These are phyloP conservation scores for Candida sanyaensis DNA, from an alignment of 1,139 yeast species.

Conservation along the genomic window DNA sequence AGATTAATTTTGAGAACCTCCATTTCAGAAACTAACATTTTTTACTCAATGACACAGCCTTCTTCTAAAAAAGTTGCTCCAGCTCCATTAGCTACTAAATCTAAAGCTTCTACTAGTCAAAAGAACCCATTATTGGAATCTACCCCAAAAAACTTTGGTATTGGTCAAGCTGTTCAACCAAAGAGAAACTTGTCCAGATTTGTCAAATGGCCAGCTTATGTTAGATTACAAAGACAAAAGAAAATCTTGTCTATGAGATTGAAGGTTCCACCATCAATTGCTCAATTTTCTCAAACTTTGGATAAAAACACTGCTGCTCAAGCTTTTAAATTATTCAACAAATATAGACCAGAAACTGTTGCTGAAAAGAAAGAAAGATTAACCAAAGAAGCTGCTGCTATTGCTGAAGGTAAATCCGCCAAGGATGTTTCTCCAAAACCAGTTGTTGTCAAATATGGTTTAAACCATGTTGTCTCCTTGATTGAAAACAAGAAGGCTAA, in stretches of 20 bases:
- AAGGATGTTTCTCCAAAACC: constrained; percentile 97
- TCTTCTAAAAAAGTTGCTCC: constrained; percentile 53
- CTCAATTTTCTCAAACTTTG: constrained; percentile 93
- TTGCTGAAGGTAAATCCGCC: constrained; percentile 95
- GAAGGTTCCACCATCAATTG: constrained; percentile 97
- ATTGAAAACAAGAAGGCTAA: constrained; percentile 98
- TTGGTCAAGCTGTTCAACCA: constrained; percentile 95
- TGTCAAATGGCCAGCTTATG: constrained; percentile 98
- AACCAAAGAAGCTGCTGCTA: constrained; percentile 97
- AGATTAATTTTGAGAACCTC: constrained; percentile 28
- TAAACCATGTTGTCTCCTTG: constrained; percentile 96
- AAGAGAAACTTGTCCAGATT: constrained; percentile 94
- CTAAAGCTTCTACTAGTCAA: constrained; percentile 25
- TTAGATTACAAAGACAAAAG: constrained; percentile 89
- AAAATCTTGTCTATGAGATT: constrained; percentile 92
- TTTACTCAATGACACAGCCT: constrained; percentile 72
- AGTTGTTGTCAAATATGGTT: constrained; percentile 93
- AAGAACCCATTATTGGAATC: constrained; percentile 59
- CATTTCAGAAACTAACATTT: constrained; percentile 19
- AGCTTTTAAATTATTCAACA: constrained; percentile 94
- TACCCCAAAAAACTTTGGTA: constrained; percentile 92
- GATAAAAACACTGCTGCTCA: constrained; percentile 99
- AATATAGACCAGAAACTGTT: constrained; percentile 96
- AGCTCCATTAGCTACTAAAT: constrained; percentile 51
- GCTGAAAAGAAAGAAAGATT: constrained; percentile 99